Evolutionary conservation across 2,329 filamentous ascomycete species (phyloP).

Genomic region (Fusarium verticillioides): DNA sequence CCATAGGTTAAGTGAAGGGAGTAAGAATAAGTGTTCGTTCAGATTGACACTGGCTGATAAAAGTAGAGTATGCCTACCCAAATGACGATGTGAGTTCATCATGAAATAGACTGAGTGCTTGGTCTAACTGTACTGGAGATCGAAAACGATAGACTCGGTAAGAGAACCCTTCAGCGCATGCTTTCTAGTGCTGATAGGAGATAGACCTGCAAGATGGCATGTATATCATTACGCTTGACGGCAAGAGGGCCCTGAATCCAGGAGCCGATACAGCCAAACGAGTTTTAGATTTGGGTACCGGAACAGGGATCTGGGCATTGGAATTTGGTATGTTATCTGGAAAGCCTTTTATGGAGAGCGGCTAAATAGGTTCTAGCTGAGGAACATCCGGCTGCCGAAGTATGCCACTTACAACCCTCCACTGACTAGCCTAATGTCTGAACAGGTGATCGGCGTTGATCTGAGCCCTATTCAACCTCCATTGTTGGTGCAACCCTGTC

Average conservation of each 20-base stretch:
- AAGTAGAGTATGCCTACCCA: conserved; percentile 21
- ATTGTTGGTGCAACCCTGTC: background rate
- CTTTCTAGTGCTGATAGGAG: background rate
- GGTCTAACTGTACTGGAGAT: background rate
- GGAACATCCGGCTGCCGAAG: conserved; percentile 18
- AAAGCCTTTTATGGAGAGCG: too few species aligned
- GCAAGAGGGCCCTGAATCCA: conserved; percentile 22
- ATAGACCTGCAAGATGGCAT: conserved; percentile 19
- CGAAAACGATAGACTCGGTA: conserved; percentile 23
- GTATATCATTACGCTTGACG: conserved; percentile 15
- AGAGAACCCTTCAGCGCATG: background rate
- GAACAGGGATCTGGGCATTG: conserved; percentile 26
- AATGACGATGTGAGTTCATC: conserved; percentile 27
- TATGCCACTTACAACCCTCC: accelerated
- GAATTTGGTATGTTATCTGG: background rate
- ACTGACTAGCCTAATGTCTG: background rate
- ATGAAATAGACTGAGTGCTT: accelerated
- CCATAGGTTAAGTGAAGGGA: conserved; percentile 27
- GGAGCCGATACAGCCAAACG: conserved; percentile 13
- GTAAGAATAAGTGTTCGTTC: background rate
- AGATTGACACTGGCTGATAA: accelerated
- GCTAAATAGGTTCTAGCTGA: background rate
- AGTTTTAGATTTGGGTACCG: conserved; percentile 25
- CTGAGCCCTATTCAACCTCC: conserved; percentile 22
- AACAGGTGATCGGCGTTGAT: conserved; percentile 22